Conservation (phyloP, 495 filamentous ascomycete species). For the Cercophora scortea region DNA sequence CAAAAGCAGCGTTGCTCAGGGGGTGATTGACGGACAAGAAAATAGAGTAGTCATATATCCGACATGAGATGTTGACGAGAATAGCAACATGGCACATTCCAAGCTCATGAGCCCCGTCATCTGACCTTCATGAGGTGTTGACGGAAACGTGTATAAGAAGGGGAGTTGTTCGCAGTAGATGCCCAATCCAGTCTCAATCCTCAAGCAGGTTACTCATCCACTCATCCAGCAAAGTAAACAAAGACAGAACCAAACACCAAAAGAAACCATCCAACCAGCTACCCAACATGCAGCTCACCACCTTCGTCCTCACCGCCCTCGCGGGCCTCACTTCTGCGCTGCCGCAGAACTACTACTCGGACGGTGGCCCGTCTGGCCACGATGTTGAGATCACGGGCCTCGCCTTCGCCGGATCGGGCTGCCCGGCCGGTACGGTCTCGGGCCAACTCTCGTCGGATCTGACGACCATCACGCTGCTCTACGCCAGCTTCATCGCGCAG, state of each 20-base stretch:
- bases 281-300: constrained; percentile 9
- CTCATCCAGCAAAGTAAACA: not conserved
- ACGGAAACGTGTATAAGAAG: no score
- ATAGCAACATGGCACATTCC: no score
- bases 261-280: not conserved
- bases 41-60: no score
- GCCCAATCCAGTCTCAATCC: no score
- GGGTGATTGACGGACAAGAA: no score
- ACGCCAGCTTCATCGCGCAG: constrained; percentile 37
- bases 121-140: no score
- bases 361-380: constrained; percentile 14
- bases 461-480: constrained; percentile 40
- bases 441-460: constrained; percentile 34
- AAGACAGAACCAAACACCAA: not conserved
- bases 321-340: constrained; percentile 7
- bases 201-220: not conserved
- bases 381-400: constrained; percentile 30
- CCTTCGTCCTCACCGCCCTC: constrained; percentile 3
- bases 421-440: constrained; percentile 35
- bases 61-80: no score
- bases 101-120: no score
- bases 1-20: no score
- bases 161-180: no score
- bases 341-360: not conserved
- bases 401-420: constrained; percentile 44